These are phyloP conservation scores for Aspergillus pseudotamarii DNA, from an alignment of 2,329 filamentous ascomycete species.

Conservation along the genomic window DNA sequence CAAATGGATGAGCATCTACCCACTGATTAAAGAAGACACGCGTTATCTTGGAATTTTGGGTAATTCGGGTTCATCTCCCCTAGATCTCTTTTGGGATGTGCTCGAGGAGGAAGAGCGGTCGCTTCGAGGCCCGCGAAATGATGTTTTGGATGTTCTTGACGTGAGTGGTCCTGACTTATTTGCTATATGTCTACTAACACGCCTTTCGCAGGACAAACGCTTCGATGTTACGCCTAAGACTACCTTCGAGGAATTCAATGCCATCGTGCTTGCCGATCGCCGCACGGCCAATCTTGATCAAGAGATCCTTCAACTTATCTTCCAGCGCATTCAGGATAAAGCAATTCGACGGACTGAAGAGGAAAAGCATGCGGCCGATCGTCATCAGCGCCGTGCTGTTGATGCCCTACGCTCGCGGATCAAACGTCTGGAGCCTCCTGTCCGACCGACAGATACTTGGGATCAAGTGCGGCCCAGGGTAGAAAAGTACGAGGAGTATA, in stretches of 20 bases:
- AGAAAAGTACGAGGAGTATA: conserved; percentile 80
- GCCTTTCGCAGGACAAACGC: conserved; percentile 70
- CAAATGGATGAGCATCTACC: conserved; percentile 84
- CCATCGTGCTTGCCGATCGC: conserved; percentile 79
- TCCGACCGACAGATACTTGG: conserved; percentile 78
- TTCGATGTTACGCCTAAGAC: conserved; percentile 89
- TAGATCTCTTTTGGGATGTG: conserved; percentile 95
- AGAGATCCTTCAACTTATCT: conserved; percentile 78
- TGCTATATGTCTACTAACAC: conserved; percentile 38
- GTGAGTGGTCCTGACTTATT: conserved; percentile 54
- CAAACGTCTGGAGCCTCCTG: conserved; percentile 86
- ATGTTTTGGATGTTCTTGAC: conserved; percentile 85
- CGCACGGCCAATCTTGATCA: conserved; percentile 85
- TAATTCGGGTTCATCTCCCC: conserved; percentile 78
- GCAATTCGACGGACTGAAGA: conserved; percentile 80
- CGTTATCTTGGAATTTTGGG: conserved; percentile 84
- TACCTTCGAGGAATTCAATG: conserved; percentile 83
- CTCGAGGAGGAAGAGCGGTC: conserved; percentile 91
- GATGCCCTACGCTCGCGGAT: conserved; percentile 84
- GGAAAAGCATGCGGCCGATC: conserved; percentile 78
- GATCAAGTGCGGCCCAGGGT: conserved; percentile 82
- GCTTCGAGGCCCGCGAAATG: conserved; percentile 77
- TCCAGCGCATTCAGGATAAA: conserved; percentile 86
- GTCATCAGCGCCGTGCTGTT: conserved; percentile 79
- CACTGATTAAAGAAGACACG: conserved; percentile 74